phyloP scores from a whole-genome alignment of 2,329 filamentous ascomycete species.

The Cercospora zeae-maydis region DNA sequence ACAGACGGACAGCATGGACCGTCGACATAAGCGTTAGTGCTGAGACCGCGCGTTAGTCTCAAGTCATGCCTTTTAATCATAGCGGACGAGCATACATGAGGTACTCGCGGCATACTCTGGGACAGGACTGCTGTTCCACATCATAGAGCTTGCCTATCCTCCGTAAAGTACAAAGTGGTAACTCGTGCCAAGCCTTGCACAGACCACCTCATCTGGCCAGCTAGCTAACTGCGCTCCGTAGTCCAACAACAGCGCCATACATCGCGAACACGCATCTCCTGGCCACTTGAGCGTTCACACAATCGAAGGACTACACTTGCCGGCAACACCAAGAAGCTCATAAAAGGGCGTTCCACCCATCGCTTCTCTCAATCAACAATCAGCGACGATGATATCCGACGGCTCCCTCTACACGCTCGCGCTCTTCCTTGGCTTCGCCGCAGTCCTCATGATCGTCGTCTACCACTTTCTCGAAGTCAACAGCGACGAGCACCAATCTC shows the following conservation, averaged over 20 bases:
- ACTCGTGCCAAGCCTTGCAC: neutral
- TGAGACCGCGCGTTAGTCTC: too few species aligned
- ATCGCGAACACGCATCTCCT: neutral
- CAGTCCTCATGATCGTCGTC: slow-evolving; percentile 88
- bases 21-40: too few species aligned
- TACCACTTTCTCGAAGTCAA: slow-evolving; percentile 98
- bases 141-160: too few species aligned
- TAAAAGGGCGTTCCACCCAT: neutral
- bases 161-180: too few species aligned
- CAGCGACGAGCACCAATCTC: slow-evolving; percentile 46
- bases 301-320: neutral
- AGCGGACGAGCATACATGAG: too few species aligned
- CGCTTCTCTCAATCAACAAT: neutral
- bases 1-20: too few species aligned
- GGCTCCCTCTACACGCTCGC: slow-evolving; percentile 84
- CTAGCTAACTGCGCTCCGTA: neutral
- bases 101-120: too few species aligned
- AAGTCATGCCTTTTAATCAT: too few species aligned
- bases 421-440: slow-evolving; percentile 82
- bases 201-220: neutral
- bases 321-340: neutral
- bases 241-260: neutral
- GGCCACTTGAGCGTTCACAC: neutral
- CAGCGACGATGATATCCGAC: slow-evolving; percentile 83
- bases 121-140: too few species aligned